A percentile compares a stretch with the other conserved stretches of the same genome.
phyloP scores from a whole-genome alignment of 805 yeast species.

The Candida manassasensis region DNA sequence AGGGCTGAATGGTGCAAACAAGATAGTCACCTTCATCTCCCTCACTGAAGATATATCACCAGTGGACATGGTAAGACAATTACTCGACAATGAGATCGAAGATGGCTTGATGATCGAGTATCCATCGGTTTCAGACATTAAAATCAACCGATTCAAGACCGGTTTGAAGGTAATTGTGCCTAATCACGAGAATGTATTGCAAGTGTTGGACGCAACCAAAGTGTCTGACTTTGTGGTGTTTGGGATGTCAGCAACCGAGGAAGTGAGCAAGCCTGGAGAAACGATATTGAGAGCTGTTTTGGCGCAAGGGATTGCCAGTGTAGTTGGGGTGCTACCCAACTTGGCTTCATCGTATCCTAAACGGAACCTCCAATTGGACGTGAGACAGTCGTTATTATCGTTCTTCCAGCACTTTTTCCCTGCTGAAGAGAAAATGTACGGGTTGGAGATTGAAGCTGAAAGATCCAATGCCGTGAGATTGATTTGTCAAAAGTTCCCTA shows the following conservation, averaged over 20 bases:
- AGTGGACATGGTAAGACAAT: conserved; percentile 46
- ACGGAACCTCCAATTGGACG: conserved; percentile 69
- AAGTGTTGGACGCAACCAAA: conserved; percentile 80
- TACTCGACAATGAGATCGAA: conserved; percentile 40
- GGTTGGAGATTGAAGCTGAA: conserved; percentile 65
- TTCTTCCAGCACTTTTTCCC: conserved; percentile 48
- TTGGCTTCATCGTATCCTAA: conserved; percentile 62
- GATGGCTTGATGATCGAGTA: conserved; percentile 21
- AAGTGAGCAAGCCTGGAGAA: conserved; percentile 82
- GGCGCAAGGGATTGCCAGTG: conserved; percentile 86
- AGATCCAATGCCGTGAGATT: conserved; percentile 67
- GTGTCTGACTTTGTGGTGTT: conserved; percentile 86
- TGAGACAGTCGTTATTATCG: conserved; percentile 40
- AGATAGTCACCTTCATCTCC: conserved; percentile 76
- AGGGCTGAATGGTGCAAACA: conserved; percentile 75
- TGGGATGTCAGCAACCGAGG: conserved; percentile 82
- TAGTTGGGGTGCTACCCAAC: conserved; percentile 75
- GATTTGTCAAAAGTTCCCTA: conserved; percentile 83
- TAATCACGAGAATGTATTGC: conserved; percentile 57
- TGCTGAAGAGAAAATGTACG: conserved; percentile 69
- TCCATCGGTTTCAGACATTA: conserved; percentile 50
- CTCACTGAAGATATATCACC: conserved; percentile 68
- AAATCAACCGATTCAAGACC: conserved; percentile 65
- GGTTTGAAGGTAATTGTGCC: conserved; percentile 72
- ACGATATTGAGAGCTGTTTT: conserved; percentile 83